A percentile compares a stretch with the other conserved stretches of the same genome.
These are phyloP conservation scores for Pythium apleroticum DNA, from an alignment of 352 stramenopile genomes.

Conservation along the genomic window DNA sequence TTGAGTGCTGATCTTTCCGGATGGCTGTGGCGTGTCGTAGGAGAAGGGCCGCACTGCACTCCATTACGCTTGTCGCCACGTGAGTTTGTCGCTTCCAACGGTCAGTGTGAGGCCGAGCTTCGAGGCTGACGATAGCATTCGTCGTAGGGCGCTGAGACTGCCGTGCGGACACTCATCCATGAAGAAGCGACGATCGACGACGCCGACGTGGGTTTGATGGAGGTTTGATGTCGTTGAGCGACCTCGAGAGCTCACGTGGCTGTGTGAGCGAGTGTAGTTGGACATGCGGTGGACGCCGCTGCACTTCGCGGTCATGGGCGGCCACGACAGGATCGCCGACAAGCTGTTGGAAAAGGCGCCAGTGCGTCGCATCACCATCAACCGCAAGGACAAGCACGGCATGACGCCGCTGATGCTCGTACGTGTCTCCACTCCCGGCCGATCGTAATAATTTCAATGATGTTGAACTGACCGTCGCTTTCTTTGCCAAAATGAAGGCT, in stretches of 20 bases:
- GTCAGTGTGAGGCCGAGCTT: no score
- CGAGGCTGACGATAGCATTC: neutral
- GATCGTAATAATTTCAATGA: no score
- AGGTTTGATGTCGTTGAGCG: neutral
- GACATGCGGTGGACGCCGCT: slow-evolving; percentile 82
- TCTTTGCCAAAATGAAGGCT: no score
- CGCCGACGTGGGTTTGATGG: slow-evolving; percentile 49
- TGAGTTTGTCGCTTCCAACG: slow-evolving; percentile 25
- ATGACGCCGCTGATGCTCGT: slow-evolving; percentile 81
- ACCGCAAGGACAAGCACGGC: slow-evolving; percentile 77
- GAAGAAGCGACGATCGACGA: slow-evolving; percentile 79
- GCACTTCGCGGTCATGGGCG: slow-evolving; percentile 78
- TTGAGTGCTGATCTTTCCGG: neutral
- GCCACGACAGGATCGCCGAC: slow-evolving; percentile 50
- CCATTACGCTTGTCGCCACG: slow-evolving; percentile 71
- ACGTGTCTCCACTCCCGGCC: neutral
- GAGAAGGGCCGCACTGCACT: slow-evolving; percentile 75
- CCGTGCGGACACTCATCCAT: slow-evolving; percentile 58
- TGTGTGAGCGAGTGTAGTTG: slow-evolving; percentile 31
- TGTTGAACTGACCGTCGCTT: no score
- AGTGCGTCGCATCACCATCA: slow-evolving; percentile 75
- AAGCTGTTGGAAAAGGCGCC: slow-evolving; percentile 68
- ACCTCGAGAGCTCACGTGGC: neutral
- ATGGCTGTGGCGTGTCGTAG: slow-evolving; percentile 25
- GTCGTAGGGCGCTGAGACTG: slow-evolving; percentile 47